Evolutionary conservation across 1,139 yeast species (phyloP), one percentile per base, ranked within the genome.

Genomic region (Candida albicans): DNA sequence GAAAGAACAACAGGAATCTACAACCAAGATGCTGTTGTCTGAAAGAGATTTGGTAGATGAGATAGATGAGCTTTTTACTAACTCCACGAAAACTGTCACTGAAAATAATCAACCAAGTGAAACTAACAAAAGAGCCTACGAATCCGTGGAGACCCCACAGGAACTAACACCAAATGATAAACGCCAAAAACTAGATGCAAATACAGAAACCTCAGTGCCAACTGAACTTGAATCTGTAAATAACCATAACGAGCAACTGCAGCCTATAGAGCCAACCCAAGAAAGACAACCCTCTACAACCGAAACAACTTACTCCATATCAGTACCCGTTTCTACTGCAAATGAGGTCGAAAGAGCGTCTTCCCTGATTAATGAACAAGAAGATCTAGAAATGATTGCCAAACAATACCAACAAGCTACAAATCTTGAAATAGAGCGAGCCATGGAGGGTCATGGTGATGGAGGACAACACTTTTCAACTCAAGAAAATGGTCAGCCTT

Each of bases 341-440:
- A 36, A 33, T 11, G 37, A 37, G 9, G 24, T 4, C 6, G 28
- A 28, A 29, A n/a, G 11, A 18, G 24, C 15, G 13, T 22, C 42
- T 10, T 28, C 30, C 10, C 18, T 22, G 14, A 26, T 44, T 5
- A 51, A 52, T 29, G 61, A 56, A 37, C 45, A 45, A 13, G 54
- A 50, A 26, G 52, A 53, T 36, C 48, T 55, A 18, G 52, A 47
- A 37, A 47, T 54, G 55, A 56, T 57, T 28, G 61, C 60, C 2
- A 48, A 38, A 13, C 53, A 57, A 39, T 45, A 56, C 5, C 57
- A 52, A 37, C 48, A 42, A 9, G 60, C 61, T 2, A 54, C 61
- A 2, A 49, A 45, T 28, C 45, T 54, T 11, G 48, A 48, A 12
- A 50, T 49, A 31, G 50, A 47, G 10, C n/a, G 35, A 27, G 40